A percentile compares a stretch with the other conserved stretches of the same genome.
Conservation (phyloP, 1,284 basidiomycete genomes). For the Phellinidium pouzarii region DNA sequence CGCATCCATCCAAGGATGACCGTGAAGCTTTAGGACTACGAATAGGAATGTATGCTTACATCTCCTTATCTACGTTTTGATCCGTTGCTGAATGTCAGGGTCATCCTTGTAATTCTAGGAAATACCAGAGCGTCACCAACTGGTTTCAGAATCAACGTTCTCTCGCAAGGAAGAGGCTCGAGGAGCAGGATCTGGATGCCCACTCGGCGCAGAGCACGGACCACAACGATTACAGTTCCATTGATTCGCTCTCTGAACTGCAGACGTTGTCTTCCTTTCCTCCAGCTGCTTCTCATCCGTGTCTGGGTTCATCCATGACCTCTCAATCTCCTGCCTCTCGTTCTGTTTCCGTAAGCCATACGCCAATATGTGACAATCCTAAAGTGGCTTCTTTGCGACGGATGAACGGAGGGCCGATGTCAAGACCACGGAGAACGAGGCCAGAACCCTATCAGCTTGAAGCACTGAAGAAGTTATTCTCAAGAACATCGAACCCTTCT, state of each 20-base stretch:
- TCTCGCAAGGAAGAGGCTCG: constrained; percentile 59
- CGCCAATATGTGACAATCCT: constrained; percentile 20
- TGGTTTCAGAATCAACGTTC: constrained; percentile 82
- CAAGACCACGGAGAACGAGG: constrained; percentile 57
- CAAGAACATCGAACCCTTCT: constrained; percentile 63
- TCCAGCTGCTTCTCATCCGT: constrained; percentile 24
- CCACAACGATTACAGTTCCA: neutral
- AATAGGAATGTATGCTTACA: constrained; percentile 60
- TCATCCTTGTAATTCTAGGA: constrained; percentile 41
- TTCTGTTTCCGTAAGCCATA: constrained; percentile 24
- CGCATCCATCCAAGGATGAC: constrained; percentile 61
- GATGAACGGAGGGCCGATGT: constrained; percentile 15
- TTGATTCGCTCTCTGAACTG: neutral
- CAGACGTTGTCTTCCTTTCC: constrained; percentile 33
- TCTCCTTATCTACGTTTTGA: constrained; percentile 11
- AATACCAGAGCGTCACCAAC: constrained; percentile 68
- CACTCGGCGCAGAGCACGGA: constrained; percentile 32
- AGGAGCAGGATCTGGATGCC: constrained; percentile 34
- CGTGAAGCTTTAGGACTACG: constrained; percentile 53
- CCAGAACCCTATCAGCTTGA: constrained; percentile 71
- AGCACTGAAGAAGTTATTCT: constrained; percentile 61
- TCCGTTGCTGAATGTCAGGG: constrained; percentile 16
- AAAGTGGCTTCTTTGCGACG: constrained; percentile 24
- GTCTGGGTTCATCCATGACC: constrained; percentile 11
- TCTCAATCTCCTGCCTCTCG: neutral